Conservation (phyloP, 2,329 filamentous ascomycete species). For the Rachicladosporium sp. region DNA sequence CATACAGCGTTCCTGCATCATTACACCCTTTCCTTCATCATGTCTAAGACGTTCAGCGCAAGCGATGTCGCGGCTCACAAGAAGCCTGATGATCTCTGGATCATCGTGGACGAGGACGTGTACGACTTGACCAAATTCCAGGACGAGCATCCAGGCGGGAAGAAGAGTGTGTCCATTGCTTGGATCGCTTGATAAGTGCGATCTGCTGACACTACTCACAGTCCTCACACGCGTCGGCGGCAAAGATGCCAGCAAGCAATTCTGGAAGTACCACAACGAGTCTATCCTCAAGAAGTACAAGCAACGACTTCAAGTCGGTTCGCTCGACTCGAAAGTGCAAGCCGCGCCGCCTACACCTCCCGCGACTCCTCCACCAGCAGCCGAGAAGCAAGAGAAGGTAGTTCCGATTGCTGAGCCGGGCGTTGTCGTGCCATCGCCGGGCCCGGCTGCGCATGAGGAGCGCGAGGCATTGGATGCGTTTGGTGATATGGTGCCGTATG, state of each 20-base stretch:
- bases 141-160: slow-evolving; percentile 39
- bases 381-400: slow-evolving; percentile 34
- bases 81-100: slow-evolving; percentile 74
- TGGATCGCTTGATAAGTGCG: no score
- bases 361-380: slow-evolving; percentile 31
- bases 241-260: slow-evolving; percentile 57
- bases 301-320: slow-evolving; percentile 68
- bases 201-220: slow-evolving; percentile 23
- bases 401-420: slow-evolving; percentile 50
- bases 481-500: slow-evolving; percentile 79
- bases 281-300: slow-evolving; percentile 71
- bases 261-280: slow-evolving; percentile 67
- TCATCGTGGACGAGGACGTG: slow-evolving; percentile 87
- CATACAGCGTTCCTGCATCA: no score
- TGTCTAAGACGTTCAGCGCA: slow-evolving; percentile 78
- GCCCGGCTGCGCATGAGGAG: slow-evolving; percentile 34
- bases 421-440: slow-evolving; percentile 29
- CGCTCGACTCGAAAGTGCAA: slow-evolving; percentile 73
- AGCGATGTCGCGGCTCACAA: slow-evolving; percentile 86
- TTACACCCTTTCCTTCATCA: slow-evolving; percentile 26
- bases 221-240: slow-evolving; percentile 53
- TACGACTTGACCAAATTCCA: slow-evolving; percentile 72
- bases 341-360: slow-evolving; percentile 40
- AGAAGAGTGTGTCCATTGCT: slow-evolving; percentile 45
- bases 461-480: slow-evolving; percentile 70